Base-by-base conservation (phyloP, 1,284 basidiomycete species). In the Cystobasidiaceae sp. region DNA sequence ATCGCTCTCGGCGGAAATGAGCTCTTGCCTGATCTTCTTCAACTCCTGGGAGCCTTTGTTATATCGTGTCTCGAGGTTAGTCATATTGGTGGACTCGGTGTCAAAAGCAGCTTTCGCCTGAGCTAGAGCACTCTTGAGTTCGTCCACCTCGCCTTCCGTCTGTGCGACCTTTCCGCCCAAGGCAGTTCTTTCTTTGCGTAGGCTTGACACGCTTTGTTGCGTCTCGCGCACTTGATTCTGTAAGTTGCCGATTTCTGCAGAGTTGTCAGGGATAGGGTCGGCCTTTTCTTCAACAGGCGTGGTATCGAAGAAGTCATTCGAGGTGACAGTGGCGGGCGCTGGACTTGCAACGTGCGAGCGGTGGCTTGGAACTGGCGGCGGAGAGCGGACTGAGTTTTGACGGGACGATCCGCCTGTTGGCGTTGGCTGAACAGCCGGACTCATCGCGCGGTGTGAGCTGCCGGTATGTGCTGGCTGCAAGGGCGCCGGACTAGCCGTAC, bases 1-100 rank as follows among this genome's bases (percentile, higher is more conserved):
- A 71, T 97, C 92, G 74, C 90, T 93, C 78, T 98, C 93, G 3
- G 88, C 87, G 49, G 83, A 82, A 71, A 99, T 98, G 33, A 97
- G 80, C 57, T 96, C 88, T 62, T 88, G 84, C 56, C 85, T 83
- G 1, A 86, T 78, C 74, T 84, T 86, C 72, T 86, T 82, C n/a
- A 97, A 86, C 41, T 89, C 86, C 2, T 81, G 80, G 2, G 80
- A 81, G 78, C 97, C 93, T n/a, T 82, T 81, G 0, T 81, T 78
- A 55, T 85, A 84, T 3, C 90, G 84, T 48, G 87, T 84, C 66
- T 86, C 85, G 17, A 98, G 82, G 8, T 86, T 83, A 19, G 83
- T 78, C 32, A 97, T 82, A 7, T 89, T 78, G 58, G 83, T 85
- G 11, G 83, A 85, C 79, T 98, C 96, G 0, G 85, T 86, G 74